Conservation (phyloP, 2,329 filamentous ascomycete species). For the Paecilomyces fulvus region DNA sequence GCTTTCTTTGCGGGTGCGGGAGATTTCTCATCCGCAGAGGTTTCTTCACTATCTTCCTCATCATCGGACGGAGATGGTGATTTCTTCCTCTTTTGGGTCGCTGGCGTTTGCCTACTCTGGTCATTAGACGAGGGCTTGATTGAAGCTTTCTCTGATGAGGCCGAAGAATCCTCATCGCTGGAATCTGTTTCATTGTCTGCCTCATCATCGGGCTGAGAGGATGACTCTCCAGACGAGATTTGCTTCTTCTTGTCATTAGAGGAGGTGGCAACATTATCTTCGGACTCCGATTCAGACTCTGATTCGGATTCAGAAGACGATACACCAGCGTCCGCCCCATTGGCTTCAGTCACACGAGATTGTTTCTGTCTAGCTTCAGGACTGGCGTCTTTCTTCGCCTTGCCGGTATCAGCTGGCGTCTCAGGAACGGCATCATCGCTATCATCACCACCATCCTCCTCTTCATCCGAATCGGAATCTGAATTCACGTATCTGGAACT, state of each 20-base stretch:
- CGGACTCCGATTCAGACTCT: neutral
- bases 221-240: neutral
- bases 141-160: no score
- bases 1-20: neutral
- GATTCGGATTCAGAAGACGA: neutral
- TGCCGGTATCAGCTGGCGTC: neutral
- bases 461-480: constrained; percentile 4
- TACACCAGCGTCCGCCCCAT: neutral
- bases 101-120: constrained; percentile 1
- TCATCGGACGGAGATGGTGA: neutral
- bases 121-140: neutral
- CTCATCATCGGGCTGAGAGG: no score
- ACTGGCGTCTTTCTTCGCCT: neutral
- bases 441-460: constrained; percentile 1
- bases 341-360: neutral
- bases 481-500: constrained; percentile 8
- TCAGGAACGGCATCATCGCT: neutral
- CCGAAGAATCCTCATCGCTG: no score
- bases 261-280: neutral
- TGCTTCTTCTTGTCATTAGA: neutral
- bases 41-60: neutral
- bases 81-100: constrained; percentile 3
- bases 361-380: neutral
- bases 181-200: no score
- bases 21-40: neutral